phyloP scores from a whole-genome alignment of 164 flowering plant genomes.

The Magnolia officinalis region DNA sequence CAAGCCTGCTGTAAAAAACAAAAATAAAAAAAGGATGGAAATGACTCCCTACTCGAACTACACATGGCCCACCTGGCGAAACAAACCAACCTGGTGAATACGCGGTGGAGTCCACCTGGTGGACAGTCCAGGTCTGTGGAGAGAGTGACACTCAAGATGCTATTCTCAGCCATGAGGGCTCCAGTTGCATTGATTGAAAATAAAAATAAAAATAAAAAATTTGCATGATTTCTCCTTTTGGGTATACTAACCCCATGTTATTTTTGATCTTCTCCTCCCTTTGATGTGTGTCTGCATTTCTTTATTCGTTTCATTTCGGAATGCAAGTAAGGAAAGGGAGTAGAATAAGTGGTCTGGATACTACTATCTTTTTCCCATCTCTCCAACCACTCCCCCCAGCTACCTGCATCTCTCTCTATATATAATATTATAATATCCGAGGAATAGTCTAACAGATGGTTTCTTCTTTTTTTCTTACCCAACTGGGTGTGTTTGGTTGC shows the following conservation, averaged over 20 bases:
- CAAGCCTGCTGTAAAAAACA: no score
- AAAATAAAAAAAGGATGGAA: no score
- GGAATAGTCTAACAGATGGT: slow-evolving; percentile 7
- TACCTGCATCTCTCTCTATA: slow-evolving; percentile 10
- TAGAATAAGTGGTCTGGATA: background rate
- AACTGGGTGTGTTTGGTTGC: slow-evolving; percentile 8
- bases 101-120: no score
- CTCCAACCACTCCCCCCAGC: slow-evolving; percentile 15
- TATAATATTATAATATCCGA: background rate
- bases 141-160: no score
- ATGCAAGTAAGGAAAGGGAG: background rate
- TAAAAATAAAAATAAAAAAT: no score
- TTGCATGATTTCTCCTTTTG: background rate
- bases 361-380: background rate
- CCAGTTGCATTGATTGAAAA: background rate
- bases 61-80: no score
- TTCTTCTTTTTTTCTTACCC: slow-evolving; percentile 14
- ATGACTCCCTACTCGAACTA: no score
- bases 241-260: background rate
- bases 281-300: background rate
- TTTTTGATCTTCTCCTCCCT: background rate
- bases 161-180: background rate
- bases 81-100: no score
- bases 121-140: no score
- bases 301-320: background rate